phyloP scores from a whole-genome alignment of 2,329 filamentous ascomycete genomes.

The Colletotrichum sp. region DNA sequence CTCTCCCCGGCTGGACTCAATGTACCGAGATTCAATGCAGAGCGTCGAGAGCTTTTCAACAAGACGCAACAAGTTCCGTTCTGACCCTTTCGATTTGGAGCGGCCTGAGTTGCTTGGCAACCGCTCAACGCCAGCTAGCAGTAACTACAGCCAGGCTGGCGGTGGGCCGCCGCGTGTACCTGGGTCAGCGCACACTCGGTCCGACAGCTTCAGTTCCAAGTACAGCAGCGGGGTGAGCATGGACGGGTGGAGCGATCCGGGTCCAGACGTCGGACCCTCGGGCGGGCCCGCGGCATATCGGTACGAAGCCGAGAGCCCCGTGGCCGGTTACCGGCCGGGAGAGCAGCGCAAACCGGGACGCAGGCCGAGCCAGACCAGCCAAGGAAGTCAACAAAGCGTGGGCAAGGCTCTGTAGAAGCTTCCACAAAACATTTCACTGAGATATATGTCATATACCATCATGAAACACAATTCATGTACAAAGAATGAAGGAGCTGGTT shows the following conservation, averaged over 20 bases:
- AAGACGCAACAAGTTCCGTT: constrained; percentile 62
- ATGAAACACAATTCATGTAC: constrained; percentile 4
- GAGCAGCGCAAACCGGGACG: constrained; percentile 12
- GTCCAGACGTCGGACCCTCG: constrained; percentile 56
- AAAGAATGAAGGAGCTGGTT: not conserved
- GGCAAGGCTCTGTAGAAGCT: constrained; percentile 19
- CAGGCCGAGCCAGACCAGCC: constrained; percentile 14
- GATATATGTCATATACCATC: not conserved
- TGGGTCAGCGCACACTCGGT: constrained; percentile 36
- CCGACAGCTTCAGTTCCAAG: constrained; percentile 46
- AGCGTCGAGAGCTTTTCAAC: constrained; percentile 50
- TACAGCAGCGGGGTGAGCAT: constrained; percentile 58
- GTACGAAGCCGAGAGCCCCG: constrained; percentile 31
- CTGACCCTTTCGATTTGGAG: constrained; percentile 71
- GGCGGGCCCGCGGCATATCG: constrained; percentile 20
- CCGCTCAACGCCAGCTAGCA: constrained; percentile 34
- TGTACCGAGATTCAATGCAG: constrained; percentile 45
- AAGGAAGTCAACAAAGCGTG: constrained; percentile 18
- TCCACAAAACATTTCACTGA: not conserved
- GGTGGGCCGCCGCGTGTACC: constrained; percentile 24
- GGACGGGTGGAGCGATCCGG: constrained; percentile 58
- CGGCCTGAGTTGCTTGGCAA: constrained; percentile 48
- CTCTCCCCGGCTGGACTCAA: constrained; percentile 36
- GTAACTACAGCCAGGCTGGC: constrained; percentile 30
- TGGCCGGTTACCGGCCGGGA: constrained; percentile 17